phyloP scores from a whole-genome alignment of 2,329 filamentous ascomycete genomes.

The Botrytis medusae region DNA sequence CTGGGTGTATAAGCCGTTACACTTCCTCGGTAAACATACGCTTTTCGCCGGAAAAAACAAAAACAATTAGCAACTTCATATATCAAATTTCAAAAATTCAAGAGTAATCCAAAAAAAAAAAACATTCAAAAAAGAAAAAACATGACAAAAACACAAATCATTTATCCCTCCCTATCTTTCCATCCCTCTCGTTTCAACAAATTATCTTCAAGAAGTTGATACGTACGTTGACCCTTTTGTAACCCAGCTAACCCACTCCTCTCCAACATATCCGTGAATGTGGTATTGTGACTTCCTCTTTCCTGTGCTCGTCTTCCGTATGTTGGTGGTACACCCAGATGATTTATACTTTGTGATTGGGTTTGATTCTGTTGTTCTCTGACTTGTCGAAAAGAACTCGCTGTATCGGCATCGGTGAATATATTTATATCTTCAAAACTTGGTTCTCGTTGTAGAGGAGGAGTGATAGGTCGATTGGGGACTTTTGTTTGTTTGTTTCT shows the following conservation, averaged over 20 bases:
- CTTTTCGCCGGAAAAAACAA: constrained; percentile 7
- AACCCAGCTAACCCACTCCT: constrained; percentile 44
- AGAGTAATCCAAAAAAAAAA: neutral
- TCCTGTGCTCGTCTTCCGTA: neutral
- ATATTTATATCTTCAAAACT: constrained; percentile 54
- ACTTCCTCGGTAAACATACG: constrained; percentile 21
- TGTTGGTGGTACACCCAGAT: neutral
- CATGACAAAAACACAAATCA: neutral
- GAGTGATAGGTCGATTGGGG: constrained; percentile 36
- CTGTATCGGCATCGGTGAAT: constrained; percentile 50
- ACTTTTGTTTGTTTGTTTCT: neutral
- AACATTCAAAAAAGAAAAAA: neutral
- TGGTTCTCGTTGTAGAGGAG: constrained; percentile 44
- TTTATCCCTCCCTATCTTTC: neutral
- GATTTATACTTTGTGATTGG: neutral
- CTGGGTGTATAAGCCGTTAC: constrained; percentile 17
- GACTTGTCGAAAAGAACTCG: constrained; percentile 36
- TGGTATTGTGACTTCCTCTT: constrained; percentile 40
- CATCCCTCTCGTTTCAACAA: neutral
- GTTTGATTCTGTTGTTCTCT: constrained; percentile 9
- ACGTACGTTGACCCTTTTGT: constrained; percentile 38
- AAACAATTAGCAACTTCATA: constrained; percentile 10
- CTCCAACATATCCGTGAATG: constrained; percentile 56
- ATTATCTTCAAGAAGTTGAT: constrained; percentile 12
- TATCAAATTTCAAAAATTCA: neutral